Evolutionary conservation across 73 alveolate genomes (phyloP), one percentile per base, ranked within the genome.

Genomic region (Paramecium octaurelia): DNA sequence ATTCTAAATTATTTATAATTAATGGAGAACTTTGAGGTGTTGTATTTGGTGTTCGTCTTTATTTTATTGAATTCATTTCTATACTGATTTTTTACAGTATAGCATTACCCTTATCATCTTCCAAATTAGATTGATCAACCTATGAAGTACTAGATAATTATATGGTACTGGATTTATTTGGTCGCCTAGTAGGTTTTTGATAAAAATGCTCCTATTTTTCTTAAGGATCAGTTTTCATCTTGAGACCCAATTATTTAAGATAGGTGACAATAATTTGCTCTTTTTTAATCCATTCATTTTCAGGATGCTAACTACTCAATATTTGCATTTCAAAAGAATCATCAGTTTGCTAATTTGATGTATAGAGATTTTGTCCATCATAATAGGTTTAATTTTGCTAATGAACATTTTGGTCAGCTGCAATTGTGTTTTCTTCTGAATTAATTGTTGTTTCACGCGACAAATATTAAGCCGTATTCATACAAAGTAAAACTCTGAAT

Each of bases 1-100:
- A 24, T 70, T 70, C 31, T 70, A 18, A 29, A 8, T 70, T 29
- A 11, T 31, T 11, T 34, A 8, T 70, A 34, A 70, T 59, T 59
- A 59, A 34, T 10, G 86, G 86, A 24, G 86, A 70, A 70, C 86
- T 70, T 34, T 70, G n/a, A 23, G 86, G 86, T 9, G 86, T 70
- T 31, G 54, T n/a, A 70, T 34, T 70, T 11, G 86, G 86, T 12
- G 86, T 70, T 9, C 86, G 77, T 59, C 77, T 59, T 59, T 59
- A 29, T 59, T 29, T 59, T 3, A 59, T 59, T 59, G 77, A 59
- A 59, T 59, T 59, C 77, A 59, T 59, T 29, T 59, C 77, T 29
- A 59, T 24, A 70, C 86, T 27, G 50, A 70, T 70, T 38, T 31
- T n/a, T 31, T 59, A 29, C 38, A 29, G 57, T 14, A 70, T 23